phyloP scores from a whole-genome alignment of 2,329 filamentous ascomycete species.

The Nannizzia gypsea region DNA sequence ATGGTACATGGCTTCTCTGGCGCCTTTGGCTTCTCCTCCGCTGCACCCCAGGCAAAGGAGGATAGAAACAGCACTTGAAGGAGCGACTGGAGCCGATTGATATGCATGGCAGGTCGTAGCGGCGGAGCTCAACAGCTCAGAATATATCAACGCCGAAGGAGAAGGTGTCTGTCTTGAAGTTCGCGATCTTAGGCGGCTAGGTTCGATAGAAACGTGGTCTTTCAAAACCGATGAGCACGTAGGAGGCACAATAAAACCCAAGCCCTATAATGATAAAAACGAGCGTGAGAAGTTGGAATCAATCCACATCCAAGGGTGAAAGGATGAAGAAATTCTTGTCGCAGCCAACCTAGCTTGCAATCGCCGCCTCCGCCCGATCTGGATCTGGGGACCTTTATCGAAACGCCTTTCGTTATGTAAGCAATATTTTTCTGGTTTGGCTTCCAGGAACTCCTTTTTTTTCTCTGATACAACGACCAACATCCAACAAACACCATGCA shows the following conservation, averaged over 20 bases:
- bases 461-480: neutral
- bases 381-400: neutral
- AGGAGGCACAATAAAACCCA: neutral
- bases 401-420: neutral
- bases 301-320: neutral
- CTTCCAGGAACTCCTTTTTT: neutral
- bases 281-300: neutral
- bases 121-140: neutral
- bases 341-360: neutral
- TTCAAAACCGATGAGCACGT: neutral
- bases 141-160: neutral
- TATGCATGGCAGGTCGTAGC: conserved; percentile 2
- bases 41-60: neutral
- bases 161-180: neutral
- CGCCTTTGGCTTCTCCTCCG: neutral
- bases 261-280: neutral
- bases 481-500: no score
- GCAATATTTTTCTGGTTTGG: neutral
- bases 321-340: neutral
- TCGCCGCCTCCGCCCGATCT: neutral
- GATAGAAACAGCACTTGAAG: neutral
- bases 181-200: neutral
- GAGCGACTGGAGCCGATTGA: neutral
- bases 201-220: neutral
- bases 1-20: conserved; percentile 46